A percentile compares a stretch with the other conserved stretches of the same genome.
phyloP scores from a whole-genome alignment of 2,329 filamentous ascomycete species.

The Trichothecium sympodiale region DNA sequence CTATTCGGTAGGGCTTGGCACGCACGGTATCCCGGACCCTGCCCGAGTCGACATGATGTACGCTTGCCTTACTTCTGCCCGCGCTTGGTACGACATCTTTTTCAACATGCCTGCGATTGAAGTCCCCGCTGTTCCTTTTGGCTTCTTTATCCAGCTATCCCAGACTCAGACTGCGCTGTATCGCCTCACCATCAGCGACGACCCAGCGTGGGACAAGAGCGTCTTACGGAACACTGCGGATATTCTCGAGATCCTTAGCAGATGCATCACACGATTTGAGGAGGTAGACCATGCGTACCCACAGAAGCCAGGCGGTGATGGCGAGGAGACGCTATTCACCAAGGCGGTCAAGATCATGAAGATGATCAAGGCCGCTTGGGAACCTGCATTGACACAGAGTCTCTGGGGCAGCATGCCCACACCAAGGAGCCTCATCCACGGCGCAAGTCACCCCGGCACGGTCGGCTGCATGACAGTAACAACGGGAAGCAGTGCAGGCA shows the following conservation, averaged over 20 bases:
- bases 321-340: constrained; percentile 18
- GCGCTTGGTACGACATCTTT: constrained; percentile 24
- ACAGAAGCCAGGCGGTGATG: constrained; percentile 12
- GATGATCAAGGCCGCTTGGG: constrained; percentile 22
- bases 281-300: constrained; percentile 15
- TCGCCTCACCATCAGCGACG: constrained; percentile 25
- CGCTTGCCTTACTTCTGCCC: constrained; percentile 21
- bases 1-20: constrained; percentile 21
- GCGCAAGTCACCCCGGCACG: not conserved
- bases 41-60: constrained; percentile 24
- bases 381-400: constrained; percentile 19
- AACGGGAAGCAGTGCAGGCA: constrained; percentile 2
- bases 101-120: constrained; percentile 18
- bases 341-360: constrained; percentile 24
- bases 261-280: constrained; percentile 19
- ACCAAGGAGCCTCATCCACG: constrained; percentile 13
- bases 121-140: constrained; percentile 21
- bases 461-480: not conserved
- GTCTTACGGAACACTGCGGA: constrained; percentile 23
- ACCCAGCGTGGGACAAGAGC: constrained; percentile 28
- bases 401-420: constrained; percentile 16
- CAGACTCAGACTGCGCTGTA: constrained; percentile 26
- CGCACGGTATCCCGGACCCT: constrained; percentile 16
- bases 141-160: constrained; percentile 20
- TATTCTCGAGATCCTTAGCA: constrained; percentile 22